These are phyloP conservation scores for Penicillium lividum DNA, from an alignment of 495 filamentous ascomycete species.

Conservation along the genomic window DNA sequence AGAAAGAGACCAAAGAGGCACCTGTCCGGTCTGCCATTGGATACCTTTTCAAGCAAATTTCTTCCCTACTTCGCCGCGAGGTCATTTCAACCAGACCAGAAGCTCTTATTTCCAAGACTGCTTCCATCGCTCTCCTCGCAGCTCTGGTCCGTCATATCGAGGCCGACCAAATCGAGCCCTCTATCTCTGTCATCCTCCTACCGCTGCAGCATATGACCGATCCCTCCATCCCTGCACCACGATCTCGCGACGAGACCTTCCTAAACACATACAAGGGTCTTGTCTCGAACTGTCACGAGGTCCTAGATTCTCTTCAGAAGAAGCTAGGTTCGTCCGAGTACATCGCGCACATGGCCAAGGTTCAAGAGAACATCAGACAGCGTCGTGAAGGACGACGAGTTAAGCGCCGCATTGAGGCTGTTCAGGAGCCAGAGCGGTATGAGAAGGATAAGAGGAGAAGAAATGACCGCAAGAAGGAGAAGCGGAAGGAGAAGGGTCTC, in stretches of 20 bases:
- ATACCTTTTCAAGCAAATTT: constrained; percentile 74
- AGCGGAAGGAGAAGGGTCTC: constrained; percentile 72
- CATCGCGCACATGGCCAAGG: constrained; percentile 63
- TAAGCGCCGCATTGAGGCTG: constrained; percentile 85
- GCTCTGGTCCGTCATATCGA: constrained; percentile 59
- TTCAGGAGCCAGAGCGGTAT: constrained; percentile 75
- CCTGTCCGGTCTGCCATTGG: constrained; percentile 54
- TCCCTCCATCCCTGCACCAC: constrained; percentile 65
- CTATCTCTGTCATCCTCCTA: constrained; percentile 65
- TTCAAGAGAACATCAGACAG: constrained; percentile 66
- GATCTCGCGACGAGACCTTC: constrained; percentile 66
- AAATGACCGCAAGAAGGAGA: constrained; percentile 80
- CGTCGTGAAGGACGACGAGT: constrained; percentile 69
- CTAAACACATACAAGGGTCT: constrained; percentile 65
- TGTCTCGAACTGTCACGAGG: constrained; percentile 65
- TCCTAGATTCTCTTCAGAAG: constrained; percentile 74
- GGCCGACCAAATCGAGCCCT: constrained; percentile 55
- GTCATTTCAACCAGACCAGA: constrained; percentile 59
- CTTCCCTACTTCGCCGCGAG: constrained; percentile 77
- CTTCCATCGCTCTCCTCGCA: constrained; percentile 71
- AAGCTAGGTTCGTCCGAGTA: constrained; percentile 82
- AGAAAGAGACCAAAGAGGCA: constrained; percentile 29
- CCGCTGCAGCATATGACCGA: constrained; percentile 86
- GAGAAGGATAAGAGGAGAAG: constrained; percentile 81
- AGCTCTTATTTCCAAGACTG: constrained; percentile 69